Evolutionary conservation across 371 early-diverging fungal genomes (phyloP).

Genomic region (Mucor irregularis): DNA sequence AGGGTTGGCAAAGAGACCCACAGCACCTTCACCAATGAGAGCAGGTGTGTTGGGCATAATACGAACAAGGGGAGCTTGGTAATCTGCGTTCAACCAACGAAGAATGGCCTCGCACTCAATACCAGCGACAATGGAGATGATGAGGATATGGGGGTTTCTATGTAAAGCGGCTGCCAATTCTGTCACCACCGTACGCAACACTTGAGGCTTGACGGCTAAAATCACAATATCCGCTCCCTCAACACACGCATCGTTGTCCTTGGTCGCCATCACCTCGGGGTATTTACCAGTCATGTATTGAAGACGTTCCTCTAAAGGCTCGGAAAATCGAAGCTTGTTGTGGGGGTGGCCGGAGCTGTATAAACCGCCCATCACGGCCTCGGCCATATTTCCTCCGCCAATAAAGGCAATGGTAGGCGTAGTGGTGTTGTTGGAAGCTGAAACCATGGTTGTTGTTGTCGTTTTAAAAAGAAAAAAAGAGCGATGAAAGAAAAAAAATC

Average conservation of each 20-base stretch:
- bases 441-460: not conserved
- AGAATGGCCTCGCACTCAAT: constrained; percentile 70
- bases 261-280: constrained; percentile 44
- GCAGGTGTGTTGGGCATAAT: constrained; percentile 97
- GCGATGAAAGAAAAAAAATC: not conserved
- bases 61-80: constrained; percentile 63
- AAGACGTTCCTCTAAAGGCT: constrained; percentile 71
- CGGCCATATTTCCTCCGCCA: constrained; percentile 96
- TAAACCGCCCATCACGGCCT: constrained; percentile 89
- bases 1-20: constrained; percentile 75
- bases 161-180: constrained; percentile 47
- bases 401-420: constrained; percentile 64
- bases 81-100: constrained; percentile 62
- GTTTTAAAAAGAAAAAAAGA: not conserved
- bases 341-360: constrained; percentile 63
- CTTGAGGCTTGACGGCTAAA: constrained; percentile 64
- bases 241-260: constrained; percentile 48
- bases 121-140: constrained; percentile 51
- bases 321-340: constrained; percentile 74
- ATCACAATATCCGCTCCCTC: constrained; percentile 52
- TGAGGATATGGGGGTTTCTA: constrained; percentile 37
- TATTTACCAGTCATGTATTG: constrained; percentile 65
- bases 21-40: constrained; percentile 83
- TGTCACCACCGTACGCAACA: constrained; percentile 68
- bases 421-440: not conserved